Percentiles rank a stretch among this genome's conserved stretches.
Conservation (phyloP, 2,329 filamentous ascomycete genomes). For the Emmonsiellopsis sp. region DNA sequence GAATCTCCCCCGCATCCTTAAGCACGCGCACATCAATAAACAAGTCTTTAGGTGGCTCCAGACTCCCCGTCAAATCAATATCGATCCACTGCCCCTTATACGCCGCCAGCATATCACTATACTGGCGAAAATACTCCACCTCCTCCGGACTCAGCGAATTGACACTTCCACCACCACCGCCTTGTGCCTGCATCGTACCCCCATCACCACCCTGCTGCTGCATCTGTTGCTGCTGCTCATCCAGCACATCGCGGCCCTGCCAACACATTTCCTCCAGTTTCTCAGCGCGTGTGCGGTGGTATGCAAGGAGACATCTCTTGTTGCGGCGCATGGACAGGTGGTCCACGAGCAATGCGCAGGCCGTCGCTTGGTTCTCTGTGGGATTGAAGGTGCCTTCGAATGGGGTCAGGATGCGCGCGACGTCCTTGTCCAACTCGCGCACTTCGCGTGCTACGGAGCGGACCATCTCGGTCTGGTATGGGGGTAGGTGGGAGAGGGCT, state of each 20-base stretch:
- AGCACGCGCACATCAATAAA: conserved; percentile 96
- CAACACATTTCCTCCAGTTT: conserved; percentile 92
- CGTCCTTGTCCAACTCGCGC: conserved; percentile 83
- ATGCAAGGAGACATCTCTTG: conserved; percentile 89
- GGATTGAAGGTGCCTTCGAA: conserved; percentile 83
- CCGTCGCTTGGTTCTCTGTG: conserved; percentile 68
- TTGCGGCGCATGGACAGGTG: conserved; percentile 93
- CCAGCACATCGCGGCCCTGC: conserved; percentile 76
- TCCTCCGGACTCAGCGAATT: conserved; percentile 90
- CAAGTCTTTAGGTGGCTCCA: conserved; percentile 88
- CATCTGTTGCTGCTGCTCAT: conserved; percentile 33
- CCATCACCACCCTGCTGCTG: neutral
- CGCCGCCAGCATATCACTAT: conserved; percentile 82
- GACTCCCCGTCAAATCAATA: conserved; percentile 84
- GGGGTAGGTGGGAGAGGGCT: conserved; percentile 73
- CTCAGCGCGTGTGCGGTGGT: conserved; percentile 81
- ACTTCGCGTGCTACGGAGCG: conserved; percentile 84
- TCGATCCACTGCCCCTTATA: conserved; percentile 99
- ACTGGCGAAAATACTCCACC: conserved; percentile 89
- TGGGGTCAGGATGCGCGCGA: conserved; percentile 66
- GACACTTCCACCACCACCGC: conserved; percentile 37
- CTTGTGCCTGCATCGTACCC: conserved; percentile 8
- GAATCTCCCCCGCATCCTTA: conserved; percentile 95
- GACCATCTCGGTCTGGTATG: conserved; percentile 87
- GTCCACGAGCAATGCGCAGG: conserved; percentile 83